Percentiles rank a stretch among this genome's conserved stretches.
These are phyloP conservation scores for Penicillium brevicompactum DNA, from an alignment of 2,329 filamentous ascomycete genomes.

Conservation along the genomic window DNA sequence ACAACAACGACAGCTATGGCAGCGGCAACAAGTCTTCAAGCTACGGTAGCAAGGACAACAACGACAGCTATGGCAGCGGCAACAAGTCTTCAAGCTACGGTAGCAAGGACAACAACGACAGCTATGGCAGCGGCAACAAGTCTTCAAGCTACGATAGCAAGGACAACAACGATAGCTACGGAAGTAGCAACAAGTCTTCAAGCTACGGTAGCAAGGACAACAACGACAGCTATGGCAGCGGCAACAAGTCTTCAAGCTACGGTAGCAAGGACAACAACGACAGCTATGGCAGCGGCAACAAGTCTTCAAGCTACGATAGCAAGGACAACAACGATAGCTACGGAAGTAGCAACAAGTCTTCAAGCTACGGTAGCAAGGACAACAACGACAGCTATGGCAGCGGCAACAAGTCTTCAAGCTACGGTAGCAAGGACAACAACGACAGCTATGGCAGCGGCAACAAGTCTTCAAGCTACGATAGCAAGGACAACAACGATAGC, in stretches of 20 bases:
- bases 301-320: background rate
- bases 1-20: background rate
- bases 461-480: background rate
- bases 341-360: background rate
- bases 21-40: background rate
- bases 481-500: background rate
- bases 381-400: background rate
- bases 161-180: background rate
- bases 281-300: background rate
- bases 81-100: too few species aligned
- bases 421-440: background rate
- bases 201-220: too few species aligned
- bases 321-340: too few species aligned
- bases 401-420: background rate
- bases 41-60: too few species aligned
- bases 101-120: too few species aligned
- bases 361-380: too few species aligned
- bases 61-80: background rate
- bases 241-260: background rate
- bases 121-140: background rate
- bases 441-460: background rate
- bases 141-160: background rate
- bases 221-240: background rate
- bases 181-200: background rate
- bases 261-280: background rate